These are phyloP conservation scores for Thalassiosira profunda DNA, from an alignment of 108 stramenopile species.

Conservation along the genomic window DNA sequence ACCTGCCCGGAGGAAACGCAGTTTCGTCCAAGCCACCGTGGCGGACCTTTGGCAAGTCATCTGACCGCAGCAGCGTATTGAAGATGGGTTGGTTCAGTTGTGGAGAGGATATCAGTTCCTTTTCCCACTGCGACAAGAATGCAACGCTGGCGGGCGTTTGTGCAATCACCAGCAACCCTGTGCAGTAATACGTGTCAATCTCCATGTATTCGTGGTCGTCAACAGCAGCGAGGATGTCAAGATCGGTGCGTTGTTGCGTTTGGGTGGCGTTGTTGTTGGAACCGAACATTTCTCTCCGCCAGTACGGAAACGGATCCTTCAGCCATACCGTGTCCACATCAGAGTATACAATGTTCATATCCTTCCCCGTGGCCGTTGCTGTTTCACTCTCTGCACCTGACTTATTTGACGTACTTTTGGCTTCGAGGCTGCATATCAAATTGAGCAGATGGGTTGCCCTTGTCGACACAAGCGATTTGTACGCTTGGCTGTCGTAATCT, in stretches of 20 bases:
- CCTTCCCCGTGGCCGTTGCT: background rate
- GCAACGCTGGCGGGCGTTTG: conserved; percentile 1
- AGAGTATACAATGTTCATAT: conserved; percentile 6
- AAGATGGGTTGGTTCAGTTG: conserved; percentile 37
- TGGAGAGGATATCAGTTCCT: conserved; percentile 10
- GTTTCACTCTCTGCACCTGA: too few species aligned
- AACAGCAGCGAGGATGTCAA: conserved; percentile 24
- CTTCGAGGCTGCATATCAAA: conserved; percentile 17
- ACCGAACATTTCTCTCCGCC: conserved; percentile 4
- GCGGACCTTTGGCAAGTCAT: too few species aligned
- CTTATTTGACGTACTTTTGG: too few species aligned
- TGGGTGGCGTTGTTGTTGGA: background rate
- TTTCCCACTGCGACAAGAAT: conserved; percentile 33
- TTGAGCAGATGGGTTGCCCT: conserved; percentile 38
- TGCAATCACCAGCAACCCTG: conserved; percentile 23
- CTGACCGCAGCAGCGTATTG: too few species aligned
- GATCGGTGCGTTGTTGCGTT: background rate
- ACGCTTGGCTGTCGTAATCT: conserved; percentile 22
- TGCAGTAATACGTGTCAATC: conserved; percentile 27
- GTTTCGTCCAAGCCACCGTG: conserved; percentile 7
- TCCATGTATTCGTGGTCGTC: conserved; percentile 9
- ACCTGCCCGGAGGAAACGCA: conserved; percentile 17
- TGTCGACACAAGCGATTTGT: conserved; percentile 28
- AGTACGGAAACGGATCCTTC: conserved; percentile 26
- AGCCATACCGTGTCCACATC: conserved; percentile 40